These are phyloP conservation scores for Cerrena zonata DNA, from an alignment of 1,284 basidiomycete species.

Conservation along the genomic window DNA sequence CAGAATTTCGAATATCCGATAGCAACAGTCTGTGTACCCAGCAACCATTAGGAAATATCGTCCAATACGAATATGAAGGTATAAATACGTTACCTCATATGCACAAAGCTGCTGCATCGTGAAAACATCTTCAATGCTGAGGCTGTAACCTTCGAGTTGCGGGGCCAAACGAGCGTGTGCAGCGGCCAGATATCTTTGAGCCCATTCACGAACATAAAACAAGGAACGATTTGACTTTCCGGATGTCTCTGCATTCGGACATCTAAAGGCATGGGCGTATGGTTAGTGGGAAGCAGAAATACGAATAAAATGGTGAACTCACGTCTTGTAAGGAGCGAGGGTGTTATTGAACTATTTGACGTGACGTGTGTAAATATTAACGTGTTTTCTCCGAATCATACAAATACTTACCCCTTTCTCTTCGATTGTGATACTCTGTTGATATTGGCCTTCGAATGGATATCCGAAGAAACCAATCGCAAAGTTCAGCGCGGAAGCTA, in stretches of 20 bases:
- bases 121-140: conserved; percentile 69
- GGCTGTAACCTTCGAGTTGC: conserved; percentile 56
- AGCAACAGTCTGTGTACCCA: conserved; percentile 79
- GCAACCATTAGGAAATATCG: no score
- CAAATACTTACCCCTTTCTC: conserved; percentile 43
- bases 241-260: conserved; percentile 51
- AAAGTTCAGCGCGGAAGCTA: conserved; percentile 77
- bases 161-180: conserved; percentile 61
- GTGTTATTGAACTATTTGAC: conserved; percentile 68
- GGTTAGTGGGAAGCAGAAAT: neutral
- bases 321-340: conserved; percentile 69
- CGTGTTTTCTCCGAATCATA: conserved; percentile 2
- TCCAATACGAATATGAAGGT: conserved; percentile 7
- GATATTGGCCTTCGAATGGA: conserved; percentile 71
- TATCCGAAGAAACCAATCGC: conserved; percentile 85
- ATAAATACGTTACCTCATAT: conserved; percentile 80
- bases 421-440: conserved; percentile 78
- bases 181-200: conserved; percentile 61
- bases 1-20: conserved; percentile 89
- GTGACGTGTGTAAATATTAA: neutral
- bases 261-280: conserved; percentile 25
- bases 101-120: conserved; percentile 75
- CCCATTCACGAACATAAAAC: conserved; percentile 60
- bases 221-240: conserved; percentile 52
- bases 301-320: conserved; percentile 14